A percentile compares a stretch with the other conserved stretches of the same genome.
Evolutionary conservation across 306 rosid species (phyloP).

Genomic region (Argentina anserina): DNA sequence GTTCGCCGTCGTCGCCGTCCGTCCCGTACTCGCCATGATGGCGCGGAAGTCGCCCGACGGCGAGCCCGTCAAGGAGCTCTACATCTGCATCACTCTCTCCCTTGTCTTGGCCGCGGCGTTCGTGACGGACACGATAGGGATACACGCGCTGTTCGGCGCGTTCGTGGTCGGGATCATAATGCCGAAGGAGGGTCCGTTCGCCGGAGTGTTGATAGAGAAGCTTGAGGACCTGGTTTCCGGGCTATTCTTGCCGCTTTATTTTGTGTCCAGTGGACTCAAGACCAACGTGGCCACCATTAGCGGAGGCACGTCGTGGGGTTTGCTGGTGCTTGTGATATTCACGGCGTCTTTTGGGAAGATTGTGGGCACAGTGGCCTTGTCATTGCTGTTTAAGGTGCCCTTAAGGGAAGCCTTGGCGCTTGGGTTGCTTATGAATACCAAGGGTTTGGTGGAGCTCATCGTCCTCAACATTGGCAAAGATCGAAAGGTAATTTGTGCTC

Average conservation of each 20-base stretch:
- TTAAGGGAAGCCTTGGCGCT: constrained; percentile 58
- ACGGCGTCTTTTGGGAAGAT: constrained; percentile 71
- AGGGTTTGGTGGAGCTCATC: constrained; percentile 74
- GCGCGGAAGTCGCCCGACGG: constrained; percentile 55
- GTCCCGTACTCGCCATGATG: constrained; percentile 45
- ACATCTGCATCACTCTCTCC: constrained; percentile 51
- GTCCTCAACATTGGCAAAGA: constrained; percentile 83
- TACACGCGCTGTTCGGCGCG: constrained; percentile 73
- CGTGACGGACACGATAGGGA: constrained; percentile 60
- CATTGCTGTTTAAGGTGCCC: constrained; percentile 39
- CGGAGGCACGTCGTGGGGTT: constrained; percentile 58
- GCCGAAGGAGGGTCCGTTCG: constrained; percentile 71
- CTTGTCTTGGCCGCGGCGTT: constrained; percentile 61
- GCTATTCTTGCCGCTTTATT: constrained; percentile 57
- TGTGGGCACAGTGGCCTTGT: constrained; percentile 43
- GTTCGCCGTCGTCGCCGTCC: constrained; percentile 31
- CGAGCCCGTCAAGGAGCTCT: constrained; percentile 63
- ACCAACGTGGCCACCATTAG: constrained; percentile 63
- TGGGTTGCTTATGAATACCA: constrained; percentile 77
- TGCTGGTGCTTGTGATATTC: constrained; percentile 51
- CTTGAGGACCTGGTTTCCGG: constrained; percentile 62
- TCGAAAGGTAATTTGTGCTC: constrained; percentile 40
- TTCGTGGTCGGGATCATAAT: constrained; percentile 55
- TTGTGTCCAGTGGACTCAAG: constrained; percentile 69
- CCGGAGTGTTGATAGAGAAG: constrained; percentile 61